phyloP scores from a whole-genome alignment of 2,329 filamentous ascomycete genomes.

The Penicillium palitans region DNA sequence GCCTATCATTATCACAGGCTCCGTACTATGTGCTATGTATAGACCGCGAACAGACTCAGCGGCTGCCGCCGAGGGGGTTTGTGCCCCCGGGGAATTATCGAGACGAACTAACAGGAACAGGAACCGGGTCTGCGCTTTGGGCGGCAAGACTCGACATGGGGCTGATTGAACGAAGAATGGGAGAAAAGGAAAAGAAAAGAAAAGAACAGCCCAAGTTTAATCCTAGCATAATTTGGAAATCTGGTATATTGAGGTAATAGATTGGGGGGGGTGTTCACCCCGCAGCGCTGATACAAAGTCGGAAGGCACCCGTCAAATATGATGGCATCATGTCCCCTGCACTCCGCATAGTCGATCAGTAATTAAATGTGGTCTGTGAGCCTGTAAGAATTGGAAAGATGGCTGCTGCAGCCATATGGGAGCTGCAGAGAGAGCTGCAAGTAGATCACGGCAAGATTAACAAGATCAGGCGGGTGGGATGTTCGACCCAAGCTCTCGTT shows the following conservation, averaged over 20 bases:
- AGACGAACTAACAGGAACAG: constrained; percentile 4
- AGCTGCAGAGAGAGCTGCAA: constrained; percentile 10
- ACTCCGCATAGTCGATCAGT: constrained; percentile 9
- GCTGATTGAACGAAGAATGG: neutral
- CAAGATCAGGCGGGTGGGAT: constrained; percentile 5
- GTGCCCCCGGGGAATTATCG: constrained; percentile 3
- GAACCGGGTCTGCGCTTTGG: constrained; percentile 4
- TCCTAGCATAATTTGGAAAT: neutral
- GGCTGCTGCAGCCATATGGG: constrained; percentile 9
- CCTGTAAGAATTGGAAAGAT: neutral
- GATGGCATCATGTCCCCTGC: constrained; percentile 9
- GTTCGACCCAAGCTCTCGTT: constrained; percentile 2
- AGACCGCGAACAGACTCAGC: constrained; percentile 18
- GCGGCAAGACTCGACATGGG: neutral
- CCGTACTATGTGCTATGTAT: constrained; percentile 14
- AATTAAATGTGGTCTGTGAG: constrained; percentile 11
- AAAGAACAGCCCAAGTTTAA: neutral
- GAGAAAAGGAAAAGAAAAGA: neutral
- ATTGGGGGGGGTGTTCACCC: neutral
- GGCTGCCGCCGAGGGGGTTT: constrained; percentile 9
- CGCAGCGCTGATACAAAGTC: neutral
- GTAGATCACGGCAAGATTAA: constrained; percentile 2
- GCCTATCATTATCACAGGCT: constrained; percentile 17
- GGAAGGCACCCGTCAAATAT: constrained; percentile 4
- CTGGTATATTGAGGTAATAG: neutral